Evolutionary conservation across 148 eudicot species (phyloP).

Genomic region (Camellia lanceoleosa): DNA sequence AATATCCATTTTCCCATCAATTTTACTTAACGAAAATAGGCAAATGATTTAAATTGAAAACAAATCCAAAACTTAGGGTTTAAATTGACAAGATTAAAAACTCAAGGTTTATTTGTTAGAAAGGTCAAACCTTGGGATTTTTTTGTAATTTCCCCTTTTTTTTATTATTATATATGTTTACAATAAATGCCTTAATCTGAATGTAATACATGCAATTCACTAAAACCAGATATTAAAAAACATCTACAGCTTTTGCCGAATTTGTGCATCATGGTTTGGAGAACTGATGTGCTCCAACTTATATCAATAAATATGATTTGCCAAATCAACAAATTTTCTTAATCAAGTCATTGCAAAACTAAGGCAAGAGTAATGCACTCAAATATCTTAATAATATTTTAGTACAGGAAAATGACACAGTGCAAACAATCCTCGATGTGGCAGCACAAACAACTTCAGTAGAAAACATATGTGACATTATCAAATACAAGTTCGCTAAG

Average conservation of each 20-base stretch:
- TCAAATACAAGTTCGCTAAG: no score
- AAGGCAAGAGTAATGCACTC: constrained; percentile 2
- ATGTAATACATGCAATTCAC: not conserved
- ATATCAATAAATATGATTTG: not conserved
- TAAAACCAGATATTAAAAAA: not conserved
- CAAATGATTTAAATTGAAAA: no score
- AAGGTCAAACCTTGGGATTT: no score
- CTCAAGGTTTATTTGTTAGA: no score
- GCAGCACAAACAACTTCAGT: not conserved
- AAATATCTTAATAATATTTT: not conserved
- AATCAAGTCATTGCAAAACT: not conserved
- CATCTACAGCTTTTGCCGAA: not conserved
- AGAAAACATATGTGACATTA: no score
- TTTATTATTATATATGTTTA: not conserved
- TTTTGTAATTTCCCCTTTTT: not conserved
- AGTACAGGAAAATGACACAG: not conserved
- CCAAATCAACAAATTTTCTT: not conserved
- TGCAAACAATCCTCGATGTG: not conserved
- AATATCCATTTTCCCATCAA: no score
- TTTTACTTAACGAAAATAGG: no score
- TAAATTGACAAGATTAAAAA: no score
- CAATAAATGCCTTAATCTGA: not conserved
- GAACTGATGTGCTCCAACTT: not conserved
- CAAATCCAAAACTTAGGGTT: no score
- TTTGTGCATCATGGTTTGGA: not conserved